These are phyloP conservation scores for Epichloe sibirici DNA, from an alignment of 2,329 filamentous ascomycete genomes.

Conservation along the genomic window DNA sequence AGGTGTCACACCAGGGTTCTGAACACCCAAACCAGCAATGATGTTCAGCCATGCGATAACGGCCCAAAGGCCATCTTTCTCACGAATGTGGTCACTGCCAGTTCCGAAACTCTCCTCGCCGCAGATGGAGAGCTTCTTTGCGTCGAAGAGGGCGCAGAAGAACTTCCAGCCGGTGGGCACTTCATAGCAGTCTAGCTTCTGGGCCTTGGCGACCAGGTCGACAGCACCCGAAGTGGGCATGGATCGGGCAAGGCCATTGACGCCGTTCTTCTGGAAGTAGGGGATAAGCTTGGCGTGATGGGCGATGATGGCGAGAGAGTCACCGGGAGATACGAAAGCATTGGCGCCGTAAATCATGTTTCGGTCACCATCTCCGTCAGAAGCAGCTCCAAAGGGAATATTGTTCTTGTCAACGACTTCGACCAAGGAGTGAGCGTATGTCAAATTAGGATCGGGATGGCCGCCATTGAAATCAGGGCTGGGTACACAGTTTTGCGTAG, in stretches of 20 bases:
- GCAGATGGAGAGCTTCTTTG: constrained; percentile 93
- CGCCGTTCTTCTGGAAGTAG: constrained; percentile 95
- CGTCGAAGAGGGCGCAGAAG: constrained; percentile 92
- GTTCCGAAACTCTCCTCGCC: constrained; percentile 98
- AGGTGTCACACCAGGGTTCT: constrained; percentile 66
- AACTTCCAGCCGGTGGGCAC: constrained; percentile 99
- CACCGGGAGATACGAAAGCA: constrained; percentile 90
- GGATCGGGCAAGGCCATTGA: constrained; percentile 87
- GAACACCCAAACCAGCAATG: constrained; percentile 82
- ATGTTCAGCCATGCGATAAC: constrained; percentile 98
- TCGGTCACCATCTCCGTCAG: constrained; percentile 92
- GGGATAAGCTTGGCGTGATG: constrained; percentile 94
- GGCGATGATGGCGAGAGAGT: constrained; percentile 95
- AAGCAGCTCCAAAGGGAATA: constrained; percentile 92
- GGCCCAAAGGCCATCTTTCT: constrained; percentile 98
- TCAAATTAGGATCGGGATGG: constrained; percentile 95
- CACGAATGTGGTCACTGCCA: constrained; percentile 95
- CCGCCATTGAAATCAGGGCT: constrained; percentile 93
- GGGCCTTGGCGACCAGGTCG: constrained; percentile 89
- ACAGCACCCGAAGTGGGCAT: constrained; percentile 97
- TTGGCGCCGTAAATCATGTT: constrained; percentile 99
- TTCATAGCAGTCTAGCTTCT: constrained; percentile 85
- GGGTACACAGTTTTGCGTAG: constrained; percentile 83
- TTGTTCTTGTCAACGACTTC: constrained; percentile 83
- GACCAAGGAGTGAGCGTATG: constrained; percentile 90